These are phyloP conservation scores for Reticulomyxa filosa DNA, from an alignment of 78 protist genomes.

Conservation along the genomic window DNA sequence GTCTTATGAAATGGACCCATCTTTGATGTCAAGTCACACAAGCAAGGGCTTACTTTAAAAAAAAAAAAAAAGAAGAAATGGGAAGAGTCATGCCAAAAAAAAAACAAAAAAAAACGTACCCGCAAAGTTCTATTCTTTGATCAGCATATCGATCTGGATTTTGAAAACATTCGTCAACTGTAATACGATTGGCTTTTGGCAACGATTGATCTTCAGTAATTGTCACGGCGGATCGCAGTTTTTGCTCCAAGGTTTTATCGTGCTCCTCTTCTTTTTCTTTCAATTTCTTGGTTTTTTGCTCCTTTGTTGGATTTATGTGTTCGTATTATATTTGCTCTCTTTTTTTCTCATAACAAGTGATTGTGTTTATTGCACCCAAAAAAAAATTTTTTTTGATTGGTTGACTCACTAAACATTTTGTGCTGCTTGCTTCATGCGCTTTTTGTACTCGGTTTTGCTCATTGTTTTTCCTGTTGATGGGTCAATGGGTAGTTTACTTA, in stretches of 20 bases:
- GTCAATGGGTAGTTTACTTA: no score
- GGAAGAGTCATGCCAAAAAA: no score
- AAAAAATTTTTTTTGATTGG: background rate
- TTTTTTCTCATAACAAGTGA: background rate
- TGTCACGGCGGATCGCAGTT: background rate
- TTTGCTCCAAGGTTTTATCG: background rate
- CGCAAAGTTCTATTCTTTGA: constrained; percentile 26
- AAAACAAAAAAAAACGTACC: no score
- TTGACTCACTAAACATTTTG: background rate
- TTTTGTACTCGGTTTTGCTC: background rate
- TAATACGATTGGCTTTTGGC: constrained; percentile 7
- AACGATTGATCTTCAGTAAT: constrained; percentile 15
- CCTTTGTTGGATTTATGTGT: background rate
- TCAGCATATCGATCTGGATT: background rate
- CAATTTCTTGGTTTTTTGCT: no score
- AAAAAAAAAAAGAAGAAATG: constrained; percentile 25
- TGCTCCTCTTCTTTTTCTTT: no score
- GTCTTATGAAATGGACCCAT: constrained; percentile 65
- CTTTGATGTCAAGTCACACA: no score
- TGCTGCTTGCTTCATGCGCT: background rate
- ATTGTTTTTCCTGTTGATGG: no score
- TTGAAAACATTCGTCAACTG: background rate
- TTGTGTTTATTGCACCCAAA: background rate
- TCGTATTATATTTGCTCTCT: no score
- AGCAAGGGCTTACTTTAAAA: constrained; percentile 31